Percentiles rank a stretch among this genome's conserved stretches.
Evolutionary conservation across 306 rosid species (phyloP).

Genomic region (Rosa chinensis): DNA sequence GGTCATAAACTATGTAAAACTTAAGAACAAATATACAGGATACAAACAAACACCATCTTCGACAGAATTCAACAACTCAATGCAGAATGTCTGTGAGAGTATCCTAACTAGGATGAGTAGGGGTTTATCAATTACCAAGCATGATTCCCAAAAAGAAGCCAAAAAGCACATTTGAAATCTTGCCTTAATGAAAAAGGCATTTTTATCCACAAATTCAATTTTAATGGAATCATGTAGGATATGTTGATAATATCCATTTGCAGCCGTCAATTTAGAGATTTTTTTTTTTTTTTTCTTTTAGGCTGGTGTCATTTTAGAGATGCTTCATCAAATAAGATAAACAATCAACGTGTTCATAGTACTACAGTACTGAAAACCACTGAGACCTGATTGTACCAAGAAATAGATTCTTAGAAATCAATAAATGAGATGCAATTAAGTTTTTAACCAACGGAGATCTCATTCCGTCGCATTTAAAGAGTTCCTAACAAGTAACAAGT

Average conservation of each 20-base stretch:
- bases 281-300: too few species aligned
- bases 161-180: background rate
- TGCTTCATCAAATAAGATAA: background rate
- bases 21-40: too few species aligned
- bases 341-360: background rate
- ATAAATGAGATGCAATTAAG: background rate
- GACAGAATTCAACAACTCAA: too few species aligned
- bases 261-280: background rate
- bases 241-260: background rate
- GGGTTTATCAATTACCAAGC: background rate
- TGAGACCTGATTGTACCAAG: background rate
- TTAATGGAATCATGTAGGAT: too few species aligned
- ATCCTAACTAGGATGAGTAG: too few species aligned
- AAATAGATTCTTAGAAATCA: background rate
- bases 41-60: too few species aligned
- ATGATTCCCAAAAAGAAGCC: background rate
- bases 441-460: background rate
- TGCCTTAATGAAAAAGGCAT: too few species aligned
- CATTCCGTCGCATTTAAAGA: background rate
- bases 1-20: background rate
- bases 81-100: too few species aligned
- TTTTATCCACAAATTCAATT: too few species aligned
- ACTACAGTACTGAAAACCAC: background rate
- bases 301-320: too few species aligned
- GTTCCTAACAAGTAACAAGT: background rate